Evolutionary conservation across 2,329 filamentous ascomycete species (phyloP), one percentile per base, ranked within the genome.

Genomic region (Neonectria faginata): DNA sequence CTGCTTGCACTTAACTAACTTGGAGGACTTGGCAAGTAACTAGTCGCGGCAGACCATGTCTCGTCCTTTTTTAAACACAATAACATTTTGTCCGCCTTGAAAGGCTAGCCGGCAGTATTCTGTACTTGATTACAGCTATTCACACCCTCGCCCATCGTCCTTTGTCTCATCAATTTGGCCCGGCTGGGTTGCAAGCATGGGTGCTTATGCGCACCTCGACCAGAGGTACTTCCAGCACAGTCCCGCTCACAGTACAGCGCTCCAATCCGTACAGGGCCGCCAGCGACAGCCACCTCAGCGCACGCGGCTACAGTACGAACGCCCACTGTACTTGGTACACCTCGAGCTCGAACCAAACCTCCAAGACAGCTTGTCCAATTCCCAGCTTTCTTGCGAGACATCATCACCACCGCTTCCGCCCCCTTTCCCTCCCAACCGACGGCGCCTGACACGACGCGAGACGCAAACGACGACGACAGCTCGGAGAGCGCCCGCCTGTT

Each of bases 311-410:
- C 57, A 47, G 25, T 39, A 39, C 5, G 36, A n/a, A 39, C 16
- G 6, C 14, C 36, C n/a, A 42, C 39, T 42, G n/a, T 42, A 18
- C 39, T n/a, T 18, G 39, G 16, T 42, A 42, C 33, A 64, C 50
- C 25, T 63, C 56, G 25, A 63, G 61, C 61, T 63, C 39, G 31
- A 64, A 58, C 60, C 3, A 58, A 63, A 64, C 61, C 56, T 64
- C 61, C 50, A 59, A 53, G 61, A 64, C 61, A 64, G 61, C 61
- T 60, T 64, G 61, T 64, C 51, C 61, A 64, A 56, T 64, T 60
- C 61, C 39, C 56, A 56, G 56, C 44, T 39, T 48, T 51, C 45
- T 50, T 44, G 20, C 57, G 47, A 52, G 50, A 59, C 48, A 41
- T 52, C 29, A 56, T 39, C 53, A 57, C 45, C 59, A 57, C 33